Evolutionary conservation across 2,329 filamentous ascomycete genomes (phyloP).

Genomic region (Nothophoma quercina): DNA sequence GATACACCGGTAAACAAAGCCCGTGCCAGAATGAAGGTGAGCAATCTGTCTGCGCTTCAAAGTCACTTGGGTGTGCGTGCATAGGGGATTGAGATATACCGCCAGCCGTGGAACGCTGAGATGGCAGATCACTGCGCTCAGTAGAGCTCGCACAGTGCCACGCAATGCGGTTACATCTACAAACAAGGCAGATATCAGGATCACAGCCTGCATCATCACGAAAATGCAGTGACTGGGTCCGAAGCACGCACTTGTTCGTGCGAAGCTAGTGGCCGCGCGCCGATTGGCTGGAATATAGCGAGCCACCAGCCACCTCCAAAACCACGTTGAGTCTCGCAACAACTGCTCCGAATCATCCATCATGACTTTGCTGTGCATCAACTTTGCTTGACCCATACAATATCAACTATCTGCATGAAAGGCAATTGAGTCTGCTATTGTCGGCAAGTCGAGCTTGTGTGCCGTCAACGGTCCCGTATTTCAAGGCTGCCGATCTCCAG

Average conservation of each 20-base stretch:
- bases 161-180: neutral
- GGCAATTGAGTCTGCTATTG: neutral
- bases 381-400: neutral
- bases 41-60: neutral
- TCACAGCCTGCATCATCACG: slow-evolving; percentile 5
- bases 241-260: neutral
- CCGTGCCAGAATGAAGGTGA: too few species aligned
- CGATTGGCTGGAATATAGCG: slow-evolving; percentile 3
- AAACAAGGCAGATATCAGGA: slow-evolving; percentile 1
- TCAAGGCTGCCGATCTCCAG: slow-evolving; percentile 25
- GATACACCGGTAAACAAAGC: too few species aligned
- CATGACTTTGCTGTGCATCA: too few species aligned
- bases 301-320: neutral
- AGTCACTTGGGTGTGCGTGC: neutral
- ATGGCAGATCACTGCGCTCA: neutral
- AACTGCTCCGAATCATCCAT: neutral
- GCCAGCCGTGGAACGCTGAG: neutral
- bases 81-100: too few species aligned
- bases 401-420: neutral
- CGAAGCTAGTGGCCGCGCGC: neutral
- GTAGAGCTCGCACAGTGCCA: neutral
- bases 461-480: slow-evolving; percentile 19
- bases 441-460: slow-evolving; percentile 1
- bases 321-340: neutral
- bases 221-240: neutral